phyloP scores from a whole-genome alignment of 164 flowering plant genomes.

The Berberis vulgaris region DNA sequence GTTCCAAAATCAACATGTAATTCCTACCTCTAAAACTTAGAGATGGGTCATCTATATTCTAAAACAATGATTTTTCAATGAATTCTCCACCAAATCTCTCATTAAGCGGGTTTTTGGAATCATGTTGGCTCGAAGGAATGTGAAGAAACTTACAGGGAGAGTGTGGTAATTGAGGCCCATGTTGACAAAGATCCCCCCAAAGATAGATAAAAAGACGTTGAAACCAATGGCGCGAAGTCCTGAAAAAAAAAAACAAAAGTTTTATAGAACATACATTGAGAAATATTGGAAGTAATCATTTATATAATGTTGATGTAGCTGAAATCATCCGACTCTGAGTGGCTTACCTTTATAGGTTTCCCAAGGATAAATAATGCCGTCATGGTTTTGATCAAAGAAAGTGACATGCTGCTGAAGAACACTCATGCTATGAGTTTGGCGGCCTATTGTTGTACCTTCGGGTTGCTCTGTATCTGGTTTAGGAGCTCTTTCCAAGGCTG shows the following conservation, averaged over 20 bases:
- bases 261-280: not conserved
- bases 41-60: not conserved
- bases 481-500: not conserved
- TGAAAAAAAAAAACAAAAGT: not conserved
- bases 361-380: conserved; percentile 3
- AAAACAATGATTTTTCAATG: not conserved
- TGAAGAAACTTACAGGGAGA: conserved; percentile 43
- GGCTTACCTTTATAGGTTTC: conserved; percentile 1
- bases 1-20: not conserved
- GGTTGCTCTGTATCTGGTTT: not conserved
- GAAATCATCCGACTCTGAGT: not conserved
- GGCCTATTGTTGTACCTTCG: not conserved
- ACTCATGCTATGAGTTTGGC: not conserved
- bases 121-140: not conserved
- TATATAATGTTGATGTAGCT: not conserved
- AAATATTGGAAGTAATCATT: no score
- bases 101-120: not conserved
- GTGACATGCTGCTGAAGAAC: conserved; percentile 5
- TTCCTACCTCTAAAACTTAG: no score
- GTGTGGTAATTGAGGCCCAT: conserved; percentile 55
- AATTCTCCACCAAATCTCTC: not conserved
- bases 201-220: conserved; percentile 36
- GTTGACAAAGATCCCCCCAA: conserved; percentile 41
- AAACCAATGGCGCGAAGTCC: conserved; percentile 37
- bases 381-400: conserved; percentile 1